Base-by-base conservation (phyloP, 306 rosid species). In the Lathyrus aphaca region DNA sequence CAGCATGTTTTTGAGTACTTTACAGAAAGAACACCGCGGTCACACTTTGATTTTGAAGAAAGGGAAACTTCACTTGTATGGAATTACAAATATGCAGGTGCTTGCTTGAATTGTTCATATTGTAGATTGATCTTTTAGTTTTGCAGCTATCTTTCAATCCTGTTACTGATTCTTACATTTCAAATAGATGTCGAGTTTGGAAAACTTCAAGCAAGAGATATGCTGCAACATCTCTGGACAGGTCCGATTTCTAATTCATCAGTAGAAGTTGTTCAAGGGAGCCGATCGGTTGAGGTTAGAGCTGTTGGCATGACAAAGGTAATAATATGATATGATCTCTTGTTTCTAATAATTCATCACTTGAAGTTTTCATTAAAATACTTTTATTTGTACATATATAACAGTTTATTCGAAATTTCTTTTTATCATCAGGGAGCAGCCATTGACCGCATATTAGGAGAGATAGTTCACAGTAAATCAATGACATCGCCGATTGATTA, bases 161-260 rank as follows among this genome's bases (percentile, higher is more conserved):
- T 32, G 62, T 67, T 66, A 77, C 45, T 76, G 37, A 46, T 65
- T 42, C 37, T 51, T 49, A 50, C 66, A 67, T 64, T 43, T 71
- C 25, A 64, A 61, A 69, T 75, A 77, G 98, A 93, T 83, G 59
- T 79, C 64, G 98, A 93, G 75, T 93, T 93, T 68, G 98, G 98
- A 71, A 85, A 80, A 83, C 84, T 93, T 65, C 98, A 93, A 86
- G 98, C 98, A 27, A 86, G 87, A 81, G 98, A 93, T 67, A 86
- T 93, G 98, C 77, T 93, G 80, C 98, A 93, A 85, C 98, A 93
- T 85, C 93, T 93, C 66, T 93, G 97, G 87, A 86, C 96, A 4
- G 97, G 97, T 55, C 96, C 98, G 61, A 93, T 93, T 75, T 93
- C 98, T 55, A 93, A 86, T 80, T 90, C 98, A 17, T 81, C 95